phyloP scores from a whole-genome alignment of 2,329 filamentous ascomycete genomes.

The Aspergillus jensenii region DNA sequence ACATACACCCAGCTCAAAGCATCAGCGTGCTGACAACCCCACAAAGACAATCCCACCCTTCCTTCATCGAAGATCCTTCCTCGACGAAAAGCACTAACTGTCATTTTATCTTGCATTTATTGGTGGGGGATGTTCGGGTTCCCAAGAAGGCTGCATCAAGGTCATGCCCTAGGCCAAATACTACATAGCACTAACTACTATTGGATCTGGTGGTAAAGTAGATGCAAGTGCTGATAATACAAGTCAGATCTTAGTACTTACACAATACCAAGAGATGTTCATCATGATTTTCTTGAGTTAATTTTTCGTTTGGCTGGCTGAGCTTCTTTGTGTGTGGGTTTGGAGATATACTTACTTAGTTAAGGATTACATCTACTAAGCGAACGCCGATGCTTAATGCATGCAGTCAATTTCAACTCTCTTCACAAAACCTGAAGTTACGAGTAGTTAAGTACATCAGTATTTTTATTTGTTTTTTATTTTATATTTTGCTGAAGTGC shows the following conservation, averaged over 20 bases:
- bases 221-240: not conserved
- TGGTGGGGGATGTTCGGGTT: constrained; percentile 2
- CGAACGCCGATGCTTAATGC: too few relatives aligned
- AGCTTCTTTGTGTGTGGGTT: too few relatives aligned
- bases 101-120: constrained; percentile 4
- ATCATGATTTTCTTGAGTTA: not conserved
- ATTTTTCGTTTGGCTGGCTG: too few relatives aligned
- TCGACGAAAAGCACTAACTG: not conserved
- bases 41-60: not conserved
- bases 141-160: constrained; percentile 1
- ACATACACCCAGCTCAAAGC: not conserved
- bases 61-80: not conserved
- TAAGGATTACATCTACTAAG: too few relatives aligned
- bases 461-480: too few relatives aligned
- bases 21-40: not conserved
- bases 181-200: too few relatives aligned
- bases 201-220: not conserved
- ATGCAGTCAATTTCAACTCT: too few relatives aligned
- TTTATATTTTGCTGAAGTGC: too few relatives aligned
- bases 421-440: too few relatives aligned
- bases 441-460: too few relatives aligned
- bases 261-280: not conserved
- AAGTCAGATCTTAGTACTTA: not conserved
- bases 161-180: not conserved
- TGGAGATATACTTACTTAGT: too few relatives aligned